phyloP scores from a whole-genome alignment of 2,329 filamentous ascomycete genomes.

The Aquanectria penicillioides region DNA sequence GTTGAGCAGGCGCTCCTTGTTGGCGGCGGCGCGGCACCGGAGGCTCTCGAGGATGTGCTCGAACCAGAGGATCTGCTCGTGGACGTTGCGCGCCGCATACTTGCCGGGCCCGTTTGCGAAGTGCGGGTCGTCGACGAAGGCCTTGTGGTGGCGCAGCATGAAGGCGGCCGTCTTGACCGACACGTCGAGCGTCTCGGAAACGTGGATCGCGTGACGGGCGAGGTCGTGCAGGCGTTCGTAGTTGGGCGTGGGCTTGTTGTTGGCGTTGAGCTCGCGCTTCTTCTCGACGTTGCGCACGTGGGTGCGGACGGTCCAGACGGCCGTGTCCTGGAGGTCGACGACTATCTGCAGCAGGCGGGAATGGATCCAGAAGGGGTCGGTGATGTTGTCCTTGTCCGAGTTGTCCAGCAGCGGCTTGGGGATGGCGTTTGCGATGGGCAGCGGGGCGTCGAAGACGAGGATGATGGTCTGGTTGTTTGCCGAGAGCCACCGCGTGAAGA shows the following conservation, averaged over 20 bases:
- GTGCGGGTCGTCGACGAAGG: slow-evolving; percentile 25
- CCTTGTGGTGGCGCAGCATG: slow-evolving; percentile 46
- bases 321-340: not conserved
- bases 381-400: not conserved
- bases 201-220: slow-evolving; percentile 56
- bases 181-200: slow-evolving; percentile 54
- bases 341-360: not conserved
- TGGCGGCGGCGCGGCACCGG: slow-evolving; percentile 49
- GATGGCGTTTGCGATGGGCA: not conserved
- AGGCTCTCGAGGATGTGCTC: slow-evolving; percentile 48
- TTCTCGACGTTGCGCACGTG: slow-evolving; percentile 48
- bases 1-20: slow-evolving; percentile 59
- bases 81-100: slow-evolving; percentile 33
- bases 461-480: slow-evolving; percentile 1
- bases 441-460: not conserved
- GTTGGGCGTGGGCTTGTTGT: slow-evolving; percentile 42
- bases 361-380: slow-evolving; percentile 2
- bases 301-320: slow-evolving; percentile 49
- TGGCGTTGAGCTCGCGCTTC: not conserved
- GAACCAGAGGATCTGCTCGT: slow-evolving; percentile 45
- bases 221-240: slow-evolving; percentile 53
- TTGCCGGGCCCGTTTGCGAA: too few relatives aligned
- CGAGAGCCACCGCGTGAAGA: slow-evolving; percentile 2
- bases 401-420: not conserved
- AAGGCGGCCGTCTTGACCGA: slow-evolving; percentile 43